Percentiles rank a stretch among this genome's conserved stretches.
phyloP scores from a whole-genome alignment of 1,284 basidiomycete genomes.

The Sutorius eximius region DNA sequence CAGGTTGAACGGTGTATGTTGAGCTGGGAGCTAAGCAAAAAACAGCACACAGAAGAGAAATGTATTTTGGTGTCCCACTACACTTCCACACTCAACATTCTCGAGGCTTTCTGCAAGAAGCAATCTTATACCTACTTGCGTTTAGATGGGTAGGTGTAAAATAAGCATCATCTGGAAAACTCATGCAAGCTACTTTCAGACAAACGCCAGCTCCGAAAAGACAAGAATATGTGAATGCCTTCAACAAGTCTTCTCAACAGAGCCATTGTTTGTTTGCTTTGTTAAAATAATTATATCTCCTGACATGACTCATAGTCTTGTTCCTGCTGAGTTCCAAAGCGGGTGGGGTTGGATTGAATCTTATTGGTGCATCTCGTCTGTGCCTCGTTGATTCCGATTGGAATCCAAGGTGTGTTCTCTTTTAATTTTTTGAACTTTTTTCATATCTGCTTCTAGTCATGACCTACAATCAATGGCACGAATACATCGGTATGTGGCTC shows the following conservation, averaged over 20 bases:
- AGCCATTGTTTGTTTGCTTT: constrained; percentile 56
- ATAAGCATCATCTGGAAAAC: neutral
- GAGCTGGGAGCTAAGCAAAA: constrained; percentile 9
- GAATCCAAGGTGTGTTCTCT: constrained; percentile 75
- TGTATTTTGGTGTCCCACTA: constrained; percentile 90
- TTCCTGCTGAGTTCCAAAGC: constrained; percentile 96
- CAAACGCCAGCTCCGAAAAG: constrained; percentile 79
- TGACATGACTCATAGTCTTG: constrained; percentile 57
- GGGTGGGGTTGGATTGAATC: constrained; percentile 92
- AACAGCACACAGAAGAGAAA: constrained; percentile 83
- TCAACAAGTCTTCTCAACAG: constrained; percentile 74
- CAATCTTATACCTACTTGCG: constrained; percentile 79
- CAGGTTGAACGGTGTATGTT: neutral
- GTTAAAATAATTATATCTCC: constrained; percentile 4
- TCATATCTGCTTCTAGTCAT: constrained; percentile 48
- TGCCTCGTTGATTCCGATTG: constrained; percentile 92
- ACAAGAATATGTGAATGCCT: constrained; percentile 80
- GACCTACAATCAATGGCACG: constrained; percentile 98
- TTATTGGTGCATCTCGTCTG: constrained; percentile 86
- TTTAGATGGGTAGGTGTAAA: constrained; percentile 74
- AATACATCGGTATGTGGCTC: constrained; percentile 74
- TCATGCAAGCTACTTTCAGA: constrained; percentile 39
- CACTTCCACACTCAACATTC: constrained; percentile 87
- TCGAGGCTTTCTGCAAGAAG: constrained; percentile 83
- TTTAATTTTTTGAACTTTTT: neutral